Percentiles rank a stretch among this genome's conserved stretches.
phyloP scores from a whole-genome alignment of 2,329 filamentous ascomycete species.

The Talaromyces albobiverticillius region DNA sequence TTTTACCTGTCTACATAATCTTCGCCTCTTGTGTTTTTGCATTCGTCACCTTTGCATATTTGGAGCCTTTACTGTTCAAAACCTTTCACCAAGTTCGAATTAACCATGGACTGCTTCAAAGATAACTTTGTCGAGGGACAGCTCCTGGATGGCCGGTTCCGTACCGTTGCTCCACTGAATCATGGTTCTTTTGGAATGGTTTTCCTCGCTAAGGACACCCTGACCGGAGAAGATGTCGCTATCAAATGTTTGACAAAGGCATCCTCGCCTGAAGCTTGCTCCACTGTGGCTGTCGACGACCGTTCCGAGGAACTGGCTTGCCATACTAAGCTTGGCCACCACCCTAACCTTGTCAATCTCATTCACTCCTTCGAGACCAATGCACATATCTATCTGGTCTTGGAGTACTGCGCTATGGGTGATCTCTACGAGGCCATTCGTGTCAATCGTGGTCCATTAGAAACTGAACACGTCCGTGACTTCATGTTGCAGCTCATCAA shows the following conservation, averaged over 20 bases:
- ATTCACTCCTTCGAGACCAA: slow-evolving; percentile 89
- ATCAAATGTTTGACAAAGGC: slow-evolving; percentile 96
- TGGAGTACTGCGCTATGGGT: slow-evolving; percentile 93
- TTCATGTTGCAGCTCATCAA: slow-evolving; percentile 96
- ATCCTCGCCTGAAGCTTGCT: slow-evolving; percentile 58
- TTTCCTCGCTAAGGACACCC: slow-evolving; percentile 80
- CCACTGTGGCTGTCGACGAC: slow-evolving; percentile 72
- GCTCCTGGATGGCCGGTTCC: slow-evolving; percentile 67
- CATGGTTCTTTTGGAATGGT: slow-evolving; percentile 99
- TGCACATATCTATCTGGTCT: slow-evolving; percentile 82
- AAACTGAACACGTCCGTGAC: slow-evolving; percentile 93
- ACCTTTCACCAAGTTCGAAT: slow-evolving; percentile 8
- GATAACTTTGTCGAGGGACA: slow-evolving; percentile 34
- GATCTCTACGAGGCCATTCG: slow-evolving; percentile 98
- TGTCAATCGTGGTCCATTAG: slow-evolving; percentile 77
- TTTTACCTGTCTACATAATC: slow-evolving; percentile 27
- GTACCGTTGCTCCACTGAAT: slow-evolving; percentile 90
- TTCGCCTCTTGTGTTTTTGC: slow-evolving; percentile 21
- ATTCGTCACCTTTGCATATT: slow-evolving; percentile 18
- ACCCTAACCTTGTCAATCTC: slow-evolving; percentile 92
- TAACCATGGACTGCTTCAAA: slow-evolving; percentile 33
- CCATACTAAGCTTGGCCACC: slow-evolving; percentile 73
- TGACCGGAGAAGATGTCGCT: slow-evolving; percentile 76
- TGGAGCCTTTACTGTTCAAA: slow-evolving; percentile 18
- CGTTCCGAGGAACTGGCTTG: slow-evolving; percentile 61